Base-by-base conservation (phyloP, 1,284 basidiomycete genomes). In the Inonotus hispidus region DNA sequence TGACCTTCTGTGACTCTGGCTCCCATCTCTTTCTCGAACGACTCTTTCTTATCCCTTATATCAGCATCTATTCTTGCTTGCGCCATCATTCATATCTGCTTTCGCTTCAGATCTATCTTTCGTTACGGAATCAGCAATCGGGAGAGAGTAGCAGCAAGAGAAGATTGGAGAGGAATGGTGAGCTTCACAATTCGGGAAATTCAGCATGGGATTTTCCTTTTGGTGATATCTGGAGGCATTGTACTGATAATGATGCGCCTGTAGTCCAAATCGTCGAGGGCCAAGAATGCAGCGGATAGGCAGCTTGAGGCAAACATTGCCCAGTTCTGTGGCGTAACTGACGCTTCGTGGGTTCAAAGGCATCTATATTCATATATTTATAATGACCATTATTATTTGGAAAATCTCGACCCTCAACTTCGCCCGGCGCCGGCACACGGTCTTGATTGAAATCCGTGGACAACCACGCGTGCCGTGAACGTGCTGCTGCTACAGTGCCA, bases 291-390 rank as follows among this genome's bases (percentile, higher is more conserved):
- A 2, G 49, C 57, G 43, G 69, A 71, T 63, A 69, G 63, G 62
- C 68, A 68, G 55, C 70, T 71, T 65, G 81, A 84, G 63, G 76
- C 76, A 55, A 76, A 76, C 59, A 74, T 87, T 63, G 72, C 74
- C 1, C 83, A 88, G 66, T 90, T 91, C 71, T 80, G 80, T 63
- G 71, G 72, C 32, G 78, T 90, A 21, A 90, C 88, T 13, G 84
- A 85, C 61, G 78, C 85, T 61, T 79, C 84, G 89, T 90, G 75
- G 75, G 87, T 82, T 37, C 19, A 14, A 13, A 6, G 21, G 14
- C 4, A 46, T 43, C 11, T 13, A 3, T 43, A 21, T 43, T 43
- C 52, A 54, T 35, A 41, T 37, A 16, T 49, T 49, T 25, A 49
- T 25, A 49, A 25, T 25, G 25, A 25, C 19, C 21, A 13, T 4